Evolutionary conservation across 2,329 filamentous ascomycete species (phyloP), one percentile per base, ranked within the genome.

Genomic region (Phyllosticta citrichinensis): DNA sequence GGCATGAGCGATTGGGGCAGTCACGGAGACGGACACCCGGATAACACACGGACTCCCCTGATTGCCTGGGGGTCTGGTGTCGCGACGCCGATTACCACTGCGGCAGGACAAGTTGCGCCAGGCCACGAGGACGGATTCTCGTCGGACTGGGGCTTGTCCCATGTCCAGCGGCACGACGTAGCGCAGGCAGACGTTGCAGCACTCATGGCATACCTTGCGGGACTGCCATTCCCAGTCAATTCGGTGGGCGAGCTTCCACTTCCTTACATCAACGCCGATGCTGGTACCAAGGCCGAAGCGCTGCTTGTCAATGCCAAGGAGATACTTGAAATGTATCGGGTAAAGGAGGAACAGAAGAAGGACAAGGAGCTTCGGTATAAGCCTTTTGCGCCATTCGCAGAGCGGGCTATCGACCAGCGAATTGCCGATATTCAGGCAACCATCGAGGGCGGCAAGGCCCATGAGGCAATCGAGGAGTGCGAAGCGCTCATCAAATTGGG

Each of bases 1-100:
- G 94, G 94, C 19, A 99, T 99, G 94, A 97, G 91, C 70, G 94
- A 99, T 74, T 97, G 89, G 87, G 94, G 95, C n/a, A 97, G 92
- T 67, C 95, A 99, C 72, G 95, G 95, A 47, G 94, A 99, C 73
- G 94, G 94, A 8, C 92, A 99, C 74, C 94, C 94, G 0, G 89
- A 99, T 73, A 99, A 97, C 69, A 99, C 94, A 2, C 84, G 94
- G 57, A 99, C 94, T 0, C 94, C 94, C 0, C 78, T 99, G 33
- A 89, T 99, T 66, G 86, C 83, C 2, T 99, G 94, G 94, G 94
- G 94, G 11, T 91, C 94, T 59, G 94, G 94, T 9, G 84, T 97
- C 50, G 91, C 91, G 2, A 82, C 83, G 65, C 94, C 94, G 0
- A 77, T 85, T 56, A 75, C 71, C 8, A 75, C 84, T 2, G 77